phyloP scores from a whole-genome alignment of 441 rosid genomes.

The Kokia cookei region DNA sequence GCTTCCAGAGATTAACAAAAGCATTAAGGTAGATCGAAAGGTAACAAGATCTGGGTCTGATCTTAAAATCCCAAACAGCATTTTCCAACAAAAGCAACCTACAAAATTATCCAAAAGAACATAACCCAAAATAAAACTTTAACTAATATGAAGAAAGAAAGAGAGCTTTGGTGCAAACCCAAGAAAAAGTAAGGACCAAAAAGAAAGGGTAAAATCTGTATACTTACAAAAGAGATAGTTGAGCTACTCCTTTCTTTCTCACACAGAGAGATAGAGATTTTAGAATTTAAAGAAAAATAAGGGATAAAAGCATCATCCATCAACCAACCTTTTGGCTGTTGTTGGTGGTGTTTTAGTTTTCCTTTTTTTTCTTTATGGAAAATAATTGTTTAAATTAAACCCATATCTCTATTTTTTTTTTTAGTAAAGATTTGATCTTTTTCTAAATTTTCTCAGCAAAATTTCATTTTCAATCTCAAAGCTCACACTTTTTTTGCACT shows the following conservation, averaged over 20 bases:
- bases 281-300: constrained; percentile 5
- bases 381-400: constrained; percentile 10
- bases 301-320: constrained; percentile 1
- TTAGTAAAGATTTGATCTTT: not conserved
- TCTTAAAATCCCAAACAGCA: constrained; percentile 26
- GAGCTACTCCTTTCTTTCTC: constrained; percentile 1
- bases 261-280: not conserved
- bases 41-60: constrained; percentile 41
- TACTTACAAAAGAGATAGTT: constrained; percentile 12
- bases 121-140: not conserved
- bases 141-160: not conserved
- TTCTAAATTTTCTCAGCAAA: constrained; percentile 3
- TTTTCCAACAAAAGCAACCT: constrained; percentile 16
- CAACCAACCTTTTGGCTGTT: constrained; percentile 14
- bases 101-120: constrained; percentile 6
- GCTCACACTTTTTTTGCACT: not conserved
- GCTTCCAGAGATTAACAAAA: constrained; percentile 12
- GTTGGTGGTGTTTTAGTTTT: constrained; percentile 2
- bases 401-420: not conserved
- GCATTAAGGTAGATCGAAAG: constrained; percentile 27
- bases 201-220: not conserved
- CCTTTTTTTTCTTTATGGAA: constrained; percentile 7
- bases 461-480: not conserved
- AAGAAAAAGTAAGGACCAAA: not conserved
- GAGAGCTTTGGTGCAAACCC: not conserved